These are phyloP conservation scores for Pseudopyricularia cyperi DNA, from an alignment of 2,329 filamentous ascomycete genomes.

Conservation along the genomic window DNA sequence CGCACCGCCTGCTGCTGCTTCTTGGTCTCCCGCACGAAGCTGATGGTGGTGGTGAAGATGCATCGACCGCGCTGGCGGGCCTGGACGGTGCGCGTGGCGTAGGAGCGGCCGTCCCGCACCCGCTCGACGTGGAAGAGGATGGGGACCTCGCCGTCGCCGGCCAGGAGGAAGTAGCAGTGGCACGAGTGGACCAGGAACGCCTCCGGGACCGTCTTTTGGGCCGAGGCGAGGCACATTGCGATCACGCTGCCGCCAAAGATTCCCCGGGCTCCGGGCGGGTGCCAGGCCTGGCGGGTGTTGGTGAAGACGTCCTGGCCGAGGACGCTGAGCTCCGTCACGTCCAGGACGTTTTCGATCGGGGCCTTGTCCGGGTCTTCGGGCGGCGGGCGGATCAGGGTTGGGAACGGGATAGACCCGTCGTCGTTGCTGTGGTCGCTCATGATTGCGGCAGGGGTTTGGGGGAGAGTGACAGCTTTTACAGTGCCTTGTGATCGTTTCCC, in stretches of 20 bases:
- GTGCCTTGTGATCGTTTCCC: too few relatives aligned
- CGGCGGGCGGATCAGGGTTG: constrained; percentile 63
- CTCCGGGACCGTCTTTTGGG: constrained; percentile 70
- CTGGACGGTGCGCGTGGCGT: constrained; percentile 90
- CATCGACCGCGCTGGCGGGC: constrained; percentile 75
- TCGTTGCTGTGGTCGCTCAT: neutral
- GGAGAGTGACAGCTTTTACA: too few relatives aligned
- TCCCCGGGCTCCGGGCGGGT: constrained; percentile 79
- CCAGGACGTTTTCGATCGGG: constrained; percentile 78
- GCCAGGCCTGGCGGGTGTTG: constrained; percentile 84
- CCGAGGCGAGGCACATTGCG: constrained; percentile 78
- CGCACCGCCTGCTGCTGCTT: constrained; percentile 30
- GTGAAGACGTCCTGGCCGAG: constrained; percentile 88
- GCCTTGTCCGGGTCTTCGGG: constrained; percentile 60
- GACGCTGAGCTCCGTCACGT: constrained; percentile 66
- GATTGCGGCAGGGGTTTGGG: neutral
- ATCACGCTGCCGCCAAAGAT: constrained; percentile 92
- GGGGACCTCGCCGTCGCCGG: constrained; percentile 71
- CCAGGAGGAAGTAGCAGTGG: constrained; percentile 98
- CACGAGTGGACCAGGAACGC: constrained; percentile 85
- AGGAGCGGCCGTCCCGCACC: constrained; percentile 80
- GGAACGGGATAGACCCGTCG: neutral
- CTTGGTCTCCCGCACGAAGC: constrained; percentile 48
- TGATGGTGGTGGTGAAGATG: constrained; percentile 93
- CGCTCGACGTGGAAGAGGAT: constrained; percentile 92